These are phyloP conservation scores for Penicillium sp. DNA, from an alignment of 2,329 filamentous ascomycete species.

Conservation along the genomic window DNA sequence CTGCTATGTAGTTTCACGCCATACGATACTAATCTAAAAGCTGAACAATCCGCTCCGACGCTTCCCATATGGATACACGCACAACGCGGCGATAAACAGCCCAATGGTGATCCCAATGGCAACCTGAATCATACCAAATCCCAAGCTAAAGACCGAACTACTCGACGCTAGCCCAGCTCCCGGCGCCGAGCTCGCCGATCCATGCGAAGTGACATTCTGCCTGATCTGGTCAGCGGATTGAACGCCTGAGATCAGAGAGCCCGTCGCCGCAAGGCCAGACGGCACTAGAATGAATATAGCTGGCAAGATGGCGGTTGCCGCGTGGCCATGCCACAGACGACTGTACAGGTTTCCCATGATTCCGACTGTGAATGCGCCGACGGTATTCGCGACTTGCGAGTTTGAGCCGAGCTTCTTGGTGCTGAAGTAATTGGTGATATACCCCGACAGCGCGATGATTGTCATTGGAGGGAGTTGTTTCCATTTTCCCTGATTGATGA, in stretches of 20 bases:
- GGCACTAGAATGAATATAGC: constrained; percentile 75
- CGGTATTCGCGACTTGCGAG: constrained; percentile 72
- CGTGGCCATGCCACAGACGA: constrained; percentile 70
- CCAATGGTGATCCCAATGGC: constrained; percentile 47
- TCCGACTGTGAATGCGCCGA: constrained; percentile 74
- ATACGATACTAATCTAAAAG: constrained; percentile 24
- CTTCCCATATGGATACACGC: constrained; percentile 47
- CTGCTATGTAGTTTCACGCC: too few species aligned
- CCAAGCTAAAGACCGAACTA: constrained; percentile 35
- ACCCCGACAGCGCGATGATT: constrained; percentile 70
- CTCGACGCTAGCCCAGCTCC: constrained; percentile 20
- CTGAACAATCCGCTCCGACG: constrained; percentile 45
- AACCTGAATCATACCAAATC: constrained; percentile 46
- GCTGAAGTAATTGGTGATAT: constrained; percentile 56
- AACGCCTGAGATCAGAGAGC: constrained; percentile 59
- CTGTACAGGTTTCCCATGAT: constrained; percentile 78
- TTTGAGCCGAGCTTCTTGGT: constrained; percentile 64
- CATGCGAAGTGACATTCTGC: constrained; percentile 24
- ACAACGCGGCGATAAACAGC: constrained; percentile 43
- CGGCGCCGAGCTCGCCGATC: constrained; percentile 8
- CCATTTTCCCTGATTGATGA: constrained; percentile 81
- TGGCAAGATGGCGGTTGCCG: constrained; percentile 80
- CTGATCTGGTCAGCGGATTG: constrained; percentile 58
- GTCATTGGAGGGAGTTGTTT: constrained; percentile 76
- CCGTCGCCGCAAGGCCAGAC: constrained; percentile 59